Evolutionary conservation across 148 eudicot genomes (phyloP).

Genomic region (Rhododendron griersonianum): DNA sequence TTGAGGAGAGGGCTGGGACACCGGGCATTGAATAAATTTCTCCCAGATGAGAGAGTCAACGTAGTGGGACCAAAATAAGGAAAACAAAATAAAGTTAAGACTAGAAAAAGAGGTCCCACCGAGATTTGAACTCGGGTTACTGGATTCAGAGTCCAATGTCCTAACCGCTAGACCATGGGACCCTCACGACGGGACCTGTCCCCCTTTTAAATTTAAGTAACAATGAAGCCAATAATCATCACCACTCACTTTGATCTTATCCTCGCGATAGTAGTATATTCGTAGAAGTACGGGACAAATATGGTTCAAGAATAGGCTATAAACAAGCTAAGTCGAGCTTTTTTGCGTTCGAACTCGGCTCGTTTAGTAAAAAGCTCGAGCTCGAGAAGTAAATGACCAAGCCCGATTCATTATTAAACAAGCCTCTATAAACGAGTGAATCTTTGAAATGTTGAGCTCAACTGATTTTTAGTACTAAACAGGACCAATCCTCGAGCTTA

Average conservation of each 20-base stretch:
- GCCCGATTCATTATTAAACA: too few relatives aligned
- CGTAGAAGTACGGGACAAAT: neutral
- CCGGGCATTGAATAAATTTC: too few relatives aligned
- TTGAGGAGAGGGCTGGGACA: too few relatives aligned
- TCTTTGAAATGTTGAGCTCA: too few relatives aligned
- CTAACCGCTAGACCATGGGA: slow-evolving; percentile 1
- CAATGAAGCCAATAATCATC: neutral
- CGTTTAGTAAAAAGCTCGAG: too few relatives aligned
- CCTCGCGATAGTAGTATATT: neutral
- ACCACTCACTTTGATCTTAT: neutral
- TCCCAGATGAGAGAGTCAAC: neutral
- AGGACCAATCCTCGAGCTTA: too few relatives aligned
- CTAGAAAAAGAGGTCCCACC: slow-evolving; percentile 40
- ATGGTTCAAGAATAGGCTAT: neutral
- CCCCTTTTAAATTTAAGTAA: neutral
- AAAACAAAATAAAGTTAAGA: too few relatives aligned
- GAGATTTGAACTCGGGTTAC: slow-evolving; percentile 73
- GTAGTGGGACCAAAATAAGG: neutral
- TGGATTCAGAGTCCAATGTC: slow-evolving; percentile 6
- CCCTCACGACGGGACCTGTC: neutral
- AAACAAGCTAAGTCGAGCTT: too few relatives aligned
- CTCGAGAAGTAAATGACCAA: too few relatives aligned
- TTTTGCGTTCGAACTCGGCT: too few relatives aligned
- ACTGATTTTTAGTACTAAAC: too few relatives aligned
- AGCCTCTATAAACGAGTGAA: neutral